Conservation (phyloP, 106 monocot genomes). For the Dendrobium catenatum region DNA sequence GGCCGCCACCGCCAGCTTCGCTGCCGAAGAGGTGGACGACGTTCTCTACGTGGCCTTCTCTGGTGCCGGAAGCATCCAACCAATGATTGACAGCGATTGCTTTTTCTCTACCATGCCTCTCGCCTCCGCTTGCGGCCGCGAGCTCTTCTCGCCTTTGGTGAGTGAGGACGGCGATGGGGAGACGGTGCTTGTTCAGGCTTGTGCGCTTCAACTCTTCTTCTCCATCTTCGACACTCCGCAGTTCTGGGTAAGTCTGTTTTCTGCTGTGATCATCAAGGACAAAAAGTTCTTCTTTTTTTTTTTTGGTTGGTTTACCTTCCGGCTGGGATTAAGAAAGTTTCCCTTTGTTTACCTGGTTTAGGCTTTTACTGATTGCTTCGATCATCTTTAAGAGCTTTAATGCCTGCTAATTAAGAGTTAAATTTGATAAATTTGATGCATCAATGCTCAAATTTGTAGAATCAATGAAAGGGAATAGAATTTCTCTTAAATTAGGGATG, state of each 20-base stretch:
- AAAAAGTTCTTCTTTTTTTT: neutral
- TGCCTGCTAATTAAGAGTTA: neutral
- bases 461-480: too few relatives aligned
- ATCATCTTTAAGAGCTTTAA: neutral
- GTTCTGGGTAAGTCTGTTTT: constrained; percentile 26
- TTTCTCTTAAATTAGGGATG: too few relatives aligned
- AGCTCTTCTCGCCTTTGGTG: constrained; percentile 30
- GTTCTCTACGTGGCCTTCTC: constrained; percentile 48
- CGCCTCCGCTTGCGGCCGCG: constrained; percentile 8
- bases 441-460: too few relatives aligned
- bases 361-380: neutral
- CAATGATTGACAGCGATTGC: neutral
- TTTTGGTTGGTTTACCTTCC: too few relatives aligned
- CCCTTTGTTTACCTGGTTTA: neutral
- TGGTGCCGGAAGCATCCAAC: constrained; percentile 9
- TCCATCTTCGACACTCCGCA: constrained; percentile 17
- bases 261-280: neutral
- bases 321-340: neutral
- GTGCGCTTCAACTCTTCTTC: constrained; percentile 26
- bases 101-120: constrained; percentile 17
- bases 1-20: constrained; percentile 8
- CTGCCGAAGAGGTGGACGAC: constrained; percentile 2
- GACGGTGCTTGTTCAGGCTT: constrained; percentile 36
- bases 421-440: neutral
- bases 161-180: constrained; percentile 21